Conservation (phyloP, 2,329 filamentous ascomycete genomes). For the Neonectria faginata region DNA sequence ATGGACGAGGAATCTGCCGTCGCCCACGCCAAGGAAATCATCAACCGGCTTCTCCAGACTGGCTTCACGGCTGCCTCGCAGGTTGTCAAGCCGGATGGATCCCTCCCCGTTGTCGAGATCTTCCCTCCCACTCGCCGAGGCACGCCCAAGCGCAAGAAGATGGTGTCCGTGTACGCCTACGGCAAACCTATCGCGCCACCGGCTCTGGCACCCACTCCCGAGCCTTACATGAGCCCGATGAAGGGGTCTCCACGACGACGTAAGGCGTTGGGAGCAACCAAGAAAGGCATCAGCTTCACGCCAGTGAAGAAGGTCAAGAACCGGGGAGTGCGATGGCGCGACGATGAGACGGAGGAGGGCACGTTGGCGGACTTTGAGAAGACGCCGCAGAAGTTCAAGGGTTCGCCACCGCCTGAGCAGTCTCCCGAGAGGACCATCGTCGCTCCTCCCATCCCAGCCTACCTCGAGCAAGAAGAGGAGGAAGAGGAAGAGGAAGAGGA, state of each 20-base stretch:
- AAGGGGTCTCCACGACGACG: constrained; percentile 85
- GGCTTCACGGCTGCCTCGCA: constrained; percentile 82
- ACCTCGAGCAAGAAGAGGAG: constrained; percentile 36
- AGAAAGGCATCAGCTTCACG: constrained; percentile 83
- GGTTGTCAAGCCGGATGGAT: constrained; percentile 89
- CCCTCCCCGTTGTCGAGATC: constrained; percentile 69
- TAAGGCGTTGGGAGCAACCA: constrained; percentile 68
- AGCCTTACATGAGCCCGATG: constrained; percentile 63
- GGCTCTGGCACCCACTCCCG: constrained; percentile 52
- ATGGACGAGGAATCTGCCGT: constrained; percentile 90
- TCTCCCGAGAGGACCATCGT: constrained; percentile 48
- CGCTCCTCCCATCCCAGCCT: constrained; percentile 43
- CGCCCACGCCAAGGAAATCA: constrained; percentile 79
- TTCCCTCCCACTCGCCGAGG: constrained; percentile 78
- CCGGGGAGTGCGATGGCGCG: constrained; percentile 89
- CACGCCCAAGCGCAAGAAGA: constrained; percentile 81
- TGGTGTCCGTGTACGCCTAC: constrained; percentile 52
- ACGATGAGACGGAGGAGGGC: constrained; percentile 86
- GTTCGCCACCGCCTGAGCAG: constrained; percentile 66
- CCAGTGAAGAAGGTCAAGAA: constrained; percentile 82
- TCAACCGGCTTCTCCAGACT: constrained; percentile 81
- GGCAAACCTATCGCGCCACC: constrained; percentile 60
- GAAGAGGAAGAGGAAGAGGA: not conserved
- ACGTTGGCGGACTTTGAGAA: constrained; percentile 90
- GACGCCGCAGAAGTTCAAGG: constrained; percentile 77